Evolutionary conservation across 2,329 filamentous ascomycete species (phyloP).

Genomic region (Neopestalotiopsis sp.): DNA sequence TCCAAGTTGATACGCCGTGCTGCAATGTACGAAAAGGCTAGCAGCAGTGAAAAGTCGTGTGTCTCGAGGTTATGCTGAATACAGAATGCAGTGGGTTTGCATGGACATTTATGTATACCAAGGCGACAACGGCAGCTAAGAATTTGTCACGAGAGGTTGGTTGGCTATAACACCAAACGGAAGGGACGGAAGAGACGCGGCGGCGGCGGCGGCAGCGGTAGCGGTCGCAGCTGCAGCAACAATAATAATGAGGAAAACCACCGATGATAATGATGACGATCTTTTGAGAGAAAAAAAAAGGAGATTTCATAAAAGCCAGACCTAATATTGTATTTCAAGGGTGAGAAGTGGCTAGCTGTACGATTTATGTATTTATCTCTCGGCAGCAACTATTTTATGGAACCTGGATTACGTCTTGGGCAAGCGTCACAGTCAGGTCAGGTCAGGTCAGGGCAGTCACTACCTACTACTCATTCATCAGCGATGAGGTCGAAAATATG

Average conservation of each 20-base stretch:
- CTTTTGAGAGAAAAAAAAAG: too few relatives aligned
- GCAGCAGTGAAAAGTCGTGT: neutral
- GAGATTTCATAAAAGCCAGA: too few relatives aligned
- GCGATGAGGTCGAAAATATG: neutral
- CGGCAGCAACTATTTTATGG: too few relatives aligned
- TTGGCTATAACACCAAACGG: neutral
- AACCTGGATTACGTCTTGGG: too few relatives aligned
- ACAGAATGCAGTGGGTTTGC: neutral
- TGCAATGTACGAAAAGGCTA: neutral
- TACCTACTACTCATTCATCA: neutral
- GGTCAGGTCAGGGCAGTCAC: neutral
- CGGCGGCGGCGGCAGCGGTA: neutral
- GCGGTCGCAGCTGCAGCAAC: neutral
- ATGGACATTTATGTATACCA: neutral
- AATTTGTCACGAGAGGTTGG: too few relatives aligned
- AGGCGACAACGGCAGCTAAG: neutral
- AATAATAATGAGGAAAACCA: too few relatives aligned
- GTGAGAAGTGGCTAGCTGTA: too few relatives aligned
- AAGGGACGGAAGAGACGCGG: neutral
- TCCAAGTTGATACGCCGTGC: neutral
- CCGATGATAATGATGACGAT: too few relatives aligned
- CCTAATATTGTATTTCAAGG: too few relatives aligned
- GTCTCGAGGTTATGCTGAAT: too few relatives aligned
- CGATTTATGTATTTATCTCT: too few relatives aligned
- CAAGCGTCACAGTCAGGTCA: neutral